phyloP scores from a whole-genome alignment of 768 basidiomycete genomes.

The Mycena capillaripes region DNA sequence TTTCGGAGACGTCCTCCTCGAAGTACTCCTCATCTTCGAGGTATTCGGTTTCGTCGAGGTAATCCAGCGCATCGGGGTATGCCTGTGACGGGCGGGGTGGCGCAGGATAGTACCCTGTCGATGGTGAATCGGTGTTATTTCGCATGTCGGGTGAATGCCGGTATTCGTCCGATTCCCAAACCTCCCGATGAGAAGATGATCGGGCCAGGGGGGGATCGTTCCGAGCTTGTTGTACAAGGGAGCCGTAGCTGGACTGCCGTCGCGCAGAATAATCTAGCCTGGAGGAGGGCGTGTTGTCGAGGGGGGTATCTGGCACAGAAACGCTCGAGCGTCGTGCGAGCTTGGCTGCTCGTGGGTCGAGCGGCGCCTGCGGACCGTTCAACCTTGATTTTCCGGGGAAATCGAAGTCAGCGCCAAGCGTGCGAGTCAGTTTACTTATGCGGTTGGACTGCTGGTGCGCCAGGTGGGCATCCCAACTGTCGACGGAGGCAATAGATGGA shows the following conservation, averaged over 20 bases:
- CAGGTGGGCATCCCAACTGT: not conserved
- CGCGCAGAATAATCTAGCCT: not conserved
- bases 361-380: not conserved
- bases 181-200: not conserved
- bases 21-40: not conserved
- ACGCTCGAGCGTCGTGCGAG: not conserved
- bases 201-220: not conserved
- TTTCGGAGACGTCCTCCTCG: conserved; percentile 2
- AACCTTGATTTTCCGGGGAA: no score
- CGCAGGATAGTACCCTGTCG: not conserved
- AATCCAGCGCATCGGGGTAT: not conserved
- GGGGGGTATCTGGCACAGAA: not conserved
- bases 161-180: not conserved
- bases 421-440: conserved; percentile 13
- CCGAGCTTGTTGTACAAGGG: not conserved
- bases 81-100: not conserved
- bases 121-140: not conserved
- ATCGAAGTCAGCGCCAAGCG: conserved; percentile 8
- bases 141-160: not conserved
- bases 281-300: not conserved
- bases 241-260: conserved; percentile 2
- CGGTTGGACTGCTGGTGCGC: not conserved
- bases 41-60: not conserved
- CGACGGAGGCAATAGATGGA: not conserved
- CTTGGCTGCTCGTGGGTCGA: not conserved